Evolutionary conservation across 768 basidiomycete species (phyloP).

Genomic region (Rhizopogon rudus): DNA sequence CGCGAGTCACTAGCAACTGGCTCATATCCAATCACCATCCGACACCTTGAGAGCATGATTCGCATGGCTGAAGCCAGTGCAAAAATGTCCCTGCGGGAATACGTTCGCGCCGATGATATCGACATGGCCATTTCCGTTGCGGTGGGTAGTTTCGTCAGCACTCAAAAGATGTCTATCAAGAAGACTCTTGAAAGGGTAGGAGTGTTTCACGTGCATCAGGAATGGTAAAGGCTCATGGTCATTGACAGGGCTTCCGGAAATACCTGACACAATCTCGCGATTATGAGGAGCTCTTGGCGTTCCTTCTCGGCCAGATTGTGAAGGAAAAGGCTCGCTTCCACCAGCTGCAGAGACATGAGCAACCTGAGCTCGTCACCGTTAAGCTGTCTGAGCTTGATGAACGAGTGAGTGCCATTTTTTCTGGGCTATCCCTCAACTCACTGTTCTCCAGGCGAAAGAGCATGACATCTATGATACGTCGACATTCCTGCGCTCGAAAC

Average conservation of each 20-base stretch:
- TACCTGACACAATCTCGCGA: constrained; percentile 95
- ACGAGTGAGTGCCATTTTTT: constrained; percentile 48
- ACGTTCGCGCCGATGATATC: constrained; percentile 93
- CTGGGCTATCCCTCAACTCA: constrained; percentile 6
- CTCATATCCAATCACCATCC: constrained; percentile 98
- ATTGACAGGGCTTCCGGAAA: constrained; percentile 83
- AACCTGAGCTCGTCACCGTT: constrained; percentile 73
- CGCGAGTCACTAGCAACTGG: constrained; percentile 96
- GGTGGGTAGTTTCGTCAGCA: constrained; percentile 89
- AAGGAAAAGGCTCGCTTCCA: constrained; percentile 89
- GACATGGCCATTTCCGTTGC: constrained; percentile 96
- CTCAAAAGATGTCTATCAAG: constrained; percentile 98
- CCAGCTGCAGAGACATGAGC: constrained; percentile 69
- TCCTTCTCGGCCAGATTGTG: constrained; percentile 88
- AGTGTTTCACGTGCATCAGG: not conserved
- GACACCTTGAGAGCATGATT: constrained; percentile 98
- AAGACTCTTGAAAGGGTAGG: constrained; percentile 89
- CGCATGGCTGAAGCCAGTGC: constrained; percentile 98
- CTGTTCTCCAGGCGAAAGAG: constrained; percentile 72
- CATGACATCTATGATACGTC: constrained; percentile 91
- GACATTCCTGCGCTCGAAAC: constrained; percentile 78
- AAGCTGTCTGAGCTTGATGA: constrained; percentile 83
- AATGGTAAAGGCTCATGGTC: constrained; percentile 10
- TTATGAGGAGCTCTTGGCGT: constrained; percentile 92
- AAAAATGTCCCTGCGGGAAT: constrained; percentile 96